Conservation (phyloP, 768 basidiomycete genomes). For the Cyclocybe aegerita region DNA sequence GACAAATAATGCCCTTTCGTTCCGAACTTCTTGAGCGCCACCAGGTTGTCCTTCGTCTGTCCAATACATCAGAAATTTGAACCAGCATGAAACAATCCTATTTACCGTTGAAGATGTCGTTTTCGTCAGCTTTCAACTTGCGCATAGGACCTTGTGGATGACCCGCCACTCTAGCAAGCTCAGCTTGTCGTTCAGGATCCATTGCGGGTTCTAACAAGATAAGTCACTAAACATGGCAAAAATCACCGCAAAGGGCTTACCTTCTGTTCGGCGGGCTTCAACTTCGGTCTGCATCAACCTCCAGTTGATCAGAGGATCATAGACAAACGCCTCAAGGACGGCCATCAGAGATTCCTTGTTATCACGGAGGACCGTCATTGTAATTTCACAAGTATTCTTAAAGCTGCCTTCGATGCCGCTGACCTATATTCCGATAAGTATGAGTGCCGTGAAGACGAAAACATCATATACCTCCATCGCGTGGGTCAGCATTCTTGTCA, state of each 20-base stretch:
- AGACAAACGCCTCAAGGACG: slow-evolving; percentile 97
- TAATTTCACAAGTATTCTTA: slow-evolving; percentile 92
- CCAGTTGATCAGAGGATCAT: slow-evolving; percentile 98
- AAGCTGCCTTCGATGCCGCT: slow-evolving; percentile 98
- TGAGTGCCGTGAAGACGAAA: not conserved
- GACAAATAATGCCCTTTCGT: slow-evolving; percentile 86
- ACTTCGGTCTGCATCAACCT: slow-evolving; percentile 85
- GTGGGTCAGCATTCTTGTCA: slow-evolving; percentile 97
- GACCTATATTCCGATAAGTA: slow-evolving; percentile 52
- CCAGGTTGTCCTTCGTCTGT: slow-evolving; percentile 51
- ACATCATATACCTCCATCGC: slow-evolving; percentile 86
- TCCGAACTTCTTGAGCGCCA: slow-evolving; percentile 84
- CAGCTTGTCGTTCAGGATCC: slow-evolving; percentile 55
- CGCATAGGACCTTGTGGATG: slow-evolving; percentile 80
- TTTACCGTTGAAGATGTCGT: slow-evolving; percentile 88
- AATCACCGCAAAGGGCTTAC: slow-evolving; percentile 30
- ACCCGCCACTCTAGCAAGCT: slow-evolving; percentile 64
- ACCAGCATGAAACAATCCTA: not conserved
- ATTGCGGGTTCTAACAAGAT: slow-evolving; percentile 37
- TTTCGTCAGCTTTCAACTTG: slow-evolving; percentile 88
- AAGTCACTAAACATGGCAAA: slow-evolving; percentile 3
- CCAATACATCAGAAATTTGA: slow-evolving; percentile 1
- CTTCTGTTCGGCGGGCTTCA: slow-evolving; percentile 68
- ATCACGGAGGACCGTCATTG: slow-evolving; percentile 94
- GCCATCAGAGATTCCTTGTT: slow-evolving; percentile 99